Base-by-base conservation (phyloP, 768 basidiomycete genomes). In the Daedaleopsis sinensis region DNA sequence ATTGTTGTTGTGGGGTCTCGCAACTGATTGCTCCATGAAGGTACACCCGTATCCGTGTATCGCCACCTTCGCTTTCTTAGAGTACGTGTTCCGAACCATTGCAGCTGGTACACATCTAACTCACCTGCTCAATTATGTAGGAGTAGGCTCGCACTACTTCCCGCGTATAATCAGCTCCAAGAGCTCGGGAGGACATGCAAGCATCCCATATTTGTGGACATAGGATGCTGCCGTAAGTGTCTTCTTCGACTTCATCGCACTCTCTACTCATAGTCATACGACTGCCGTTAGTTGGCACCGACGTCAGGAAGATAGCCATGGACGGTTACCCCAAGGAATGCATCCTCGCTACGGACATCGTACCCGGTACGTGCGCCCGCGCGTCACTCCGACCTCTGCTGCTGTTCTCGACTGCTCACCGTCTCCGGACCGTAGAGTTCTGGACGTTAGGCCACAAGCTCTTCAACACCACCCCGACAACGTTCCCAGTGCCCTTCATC, bases 401-500 rank as follows among this genome's bases (percentile, higher is more conserved):
- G 5, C n/a, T 3, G 13, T 16, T 8, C 8, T 19, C 27, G 4
- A 1, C 48, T 15, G 5, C 2, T 13, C 11, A 19, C 5, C 44
- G 21, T 23, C 7, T 16, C 15, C 43, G 8, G 12, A 3, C 35
- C 12, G 0, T 27, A 87, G 86, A 74, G 12, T 83, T 85, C 58
- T 88, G 85, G 86, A 76, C 83, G 11, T 74, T 80, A 10, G 87
- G 87, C 2, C 86, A 88, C 63, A 74, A 81, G 47, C 76, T 89
- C 23, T 89, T 87, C 72, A 77, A 70, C 49, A 78, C 82, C 2
- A 83, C 76, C 0, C 78, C 80, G 0, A 72, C 79, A 39, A 77
- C 81, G 0, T 88, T 83, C 69, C 82, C 84, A 9, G 82, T 77
- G 0, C 69, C 74, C 0, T 88, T 89, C 67, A 60, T 89, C 18